These are phyloP conservation scores for Penicillium ucsense DNA, from an alignment of 495 filamentous ascomycete genomes.

Conservation along the genomic window DNA sequence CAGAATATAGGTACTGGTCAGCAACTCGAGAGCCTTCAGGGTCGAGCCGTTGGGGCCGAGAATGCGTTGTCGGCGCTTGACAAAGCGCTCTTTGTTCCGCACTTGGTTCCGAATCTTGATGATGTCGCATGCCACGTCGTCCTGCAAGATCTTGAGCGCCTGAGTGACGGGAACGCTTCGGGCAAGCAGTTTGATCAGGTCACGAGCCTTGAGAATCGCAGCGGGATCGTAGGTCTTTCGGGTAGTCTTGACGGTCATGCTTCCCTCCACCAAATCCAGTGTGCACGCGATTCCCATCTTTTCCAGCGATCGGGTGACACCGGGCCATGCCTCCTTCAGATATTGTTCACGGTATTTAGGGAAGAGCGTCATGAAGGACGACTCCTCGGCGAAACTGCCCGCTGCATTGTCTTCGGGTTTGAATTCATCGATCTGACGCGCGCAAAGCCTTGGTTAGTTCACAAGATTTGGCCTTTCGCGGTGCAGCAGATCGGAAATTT, in stretches of 20 bases:
- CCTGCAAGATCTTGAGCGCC: conserved; percentile 88
- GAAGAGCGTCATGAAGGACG: conserved; percentile 82
- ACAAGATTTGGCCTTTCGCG: neutral
- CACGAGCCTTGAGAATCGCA: conserved; percentile 85
- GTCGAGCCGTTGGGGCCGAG: conserved; percentile 77
- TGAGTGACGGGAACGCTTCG: conserved; percentile 82
- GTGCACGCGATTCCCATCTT: conserved; percentile 77
- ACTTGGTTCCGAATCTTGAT: conserved; percentile 90
- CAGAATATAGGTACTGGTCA: conserved; percentile 86
- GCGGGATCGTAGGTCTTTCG: conserved; percentile 92
- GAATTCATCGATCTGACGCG: conserved; percentile 62
- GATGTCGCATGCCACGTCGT: conserved; percentile 81
- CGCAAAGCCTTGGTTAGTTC: conserved; percentile 1
- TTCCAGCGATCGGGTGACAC: conserved; percentile 67
- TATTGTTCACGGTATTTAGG: conserved; percentile 97
- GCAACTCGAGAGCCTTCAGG: conserved; percentile 89
- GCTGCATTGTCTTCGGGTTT: conserved; percentile 73
- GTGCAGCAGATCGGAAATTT: neutral
- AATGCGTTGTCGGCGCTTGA: conserved; percentile 89
- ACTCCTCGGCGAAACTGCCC: conserved; percentile 88
- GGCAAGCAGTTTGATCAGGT: conserved; percentile 86
- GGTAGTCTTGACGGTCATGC: conserved; percentile 93
- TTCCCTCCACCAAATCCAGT: conserved; percentile 89
- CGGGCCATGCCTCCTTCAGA: conserved; percentile 83
- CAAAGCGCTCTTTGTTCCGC: conserved; percentile 91